Evolutionary conservation across 345 rosid species (phyloP).

Genomic region (Heritiera fomes): DNA sequence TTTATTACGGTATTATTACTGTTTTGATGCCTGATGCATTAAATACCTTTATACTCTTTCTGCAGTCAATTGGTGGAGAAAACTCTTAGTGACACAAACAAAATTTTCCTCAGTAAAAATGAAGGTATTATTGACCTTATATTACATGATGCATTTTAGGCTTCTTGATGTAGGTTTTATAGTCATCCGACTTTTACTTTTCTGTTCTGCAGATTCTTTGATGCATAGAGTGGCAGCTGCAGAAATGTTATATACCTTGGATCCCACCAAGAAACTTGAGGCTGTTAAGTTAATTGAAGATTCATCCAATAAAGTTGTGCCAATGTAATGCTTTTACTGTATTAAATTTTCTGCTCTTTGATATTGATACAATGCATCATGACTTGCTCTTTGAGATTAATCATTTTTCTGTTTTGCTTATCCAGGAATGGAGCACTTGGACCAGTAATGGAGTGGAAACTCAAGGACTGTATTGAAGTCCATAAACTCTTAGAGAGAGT

Average conservation of each 20-base stretch:
- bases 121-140: conserved; percentile 41
- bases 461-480: conserved; percentile 75
- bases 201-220: conserved; percentile 15
- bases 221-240: conserved; percentile 18
- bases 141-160: not conserved
- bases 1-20: not conserved
- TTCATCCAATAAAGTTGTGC: not conserved
- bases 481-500: conserved; percentile 61
- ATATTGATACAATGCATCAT: not conserved
- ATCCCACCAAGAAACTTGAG: conserved; percentile 5
- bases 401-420: conserved; percentile 13
- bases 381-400: not conserved
- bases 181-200: not conserved
- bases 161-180: not conserved
- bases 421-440: conserved; percentile 69
- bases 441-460: conserved; percentile 71
- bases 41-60: conserved; percentile 18
- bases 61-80: conserved; percentile 78
- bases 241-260: conserved; percentile 12
- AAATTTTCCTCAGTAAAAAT: conserved; percentile 68
- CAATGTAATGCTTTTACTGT: conserved; percentile 9
- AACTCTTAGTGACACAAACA: conserved; percentile 76
- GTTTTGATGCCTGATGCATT: conserved; percentile 11
- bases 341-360: not conserved
- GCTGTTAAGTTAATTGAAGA: conserved; percentile 21